Percentiles rank a stretch among this genome's conserved stretches.
These are phyloP conservation scores for Bipolaris sorokiniana DNA, from an alignment of 2,329 filamentous ascomycete genomes.

Conservation along the genomic window DNA sequence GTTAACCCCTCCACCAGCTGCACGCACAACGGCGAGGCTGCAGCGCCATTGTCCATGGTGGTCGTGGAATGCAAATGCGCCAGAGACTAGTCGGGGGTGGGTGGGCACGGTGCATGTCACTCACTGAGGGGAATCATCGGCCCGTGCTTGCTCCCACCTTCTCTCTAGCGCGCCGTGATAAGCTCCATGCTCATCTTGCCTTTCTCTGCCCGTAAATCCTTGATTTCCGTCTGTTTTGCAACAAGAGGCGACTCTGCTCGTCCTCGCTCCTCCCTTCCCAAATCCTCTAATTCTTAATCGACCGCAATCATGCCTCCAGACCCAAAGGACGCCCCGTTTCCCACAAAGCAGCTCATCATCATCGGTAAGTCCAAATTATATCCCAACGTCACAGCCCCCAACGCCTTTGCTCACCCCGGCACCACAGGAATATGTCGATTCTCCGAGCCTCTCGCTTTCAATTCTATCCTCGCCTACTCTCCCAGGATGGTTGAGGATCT, in stretches of 20 bases:
- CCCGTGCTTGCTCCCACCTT: slow-evolving; percentile 23
- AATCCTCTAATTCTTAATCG: not conserved
- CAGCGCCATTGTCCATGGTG: slow-evolving; percentile 16
- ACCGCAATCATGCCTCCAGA: slow-evolving; percentile 36
- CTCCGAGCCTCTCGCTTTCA: slow-evolving; percentile 90
- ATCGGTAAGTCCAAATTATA: slow-evolving; percentile 40
- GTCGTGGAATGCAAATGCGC: slow-evolving; percentile 3
- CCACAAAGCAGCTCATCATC: slow-evolving; percentile 55
- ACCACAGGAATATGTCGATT: slow-evolving; percentile 83
- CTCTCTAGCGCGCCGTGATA: slow-evolving; percentile 22
- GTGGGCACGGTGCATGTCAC: slow-evolving; percentile 16
- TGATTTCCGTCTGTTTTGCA: slow-evolving; percentile 19
- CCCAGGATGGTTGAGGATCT: slow-evolving; percentile 50
- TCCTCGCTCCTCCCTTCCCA: slow-evolving; percentile 12
- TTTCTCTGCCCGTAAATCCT: slow-evolving; percentile 24
- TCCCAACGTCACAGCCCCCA: slow-evolving; percentile 27
- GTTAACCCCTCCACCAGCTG: not conserved
- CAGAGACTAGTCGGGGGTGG: slow-evolving; percentile 16
- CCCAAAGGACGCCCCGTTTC: slow-evolving; percentile 50
- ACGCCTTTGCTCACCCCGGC: slow-evolving; percentile 24
- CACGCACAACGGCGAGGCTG: slow-evolving; percentile 18
- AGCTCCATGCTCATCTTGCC: slow-evolving; percentile 18
- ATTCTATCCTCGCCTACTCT: slow-evolving; percentile 87
- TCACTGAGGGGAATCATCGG: slow-evolving; percentile 24
- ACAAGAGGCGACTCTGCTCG: slow-evolving; percentile 22